Evolutionary conservation across 2,329 filamentous ascomycete genomes (phyloP).

Genomic region (Berkeleyomyces basicola): DNA sequence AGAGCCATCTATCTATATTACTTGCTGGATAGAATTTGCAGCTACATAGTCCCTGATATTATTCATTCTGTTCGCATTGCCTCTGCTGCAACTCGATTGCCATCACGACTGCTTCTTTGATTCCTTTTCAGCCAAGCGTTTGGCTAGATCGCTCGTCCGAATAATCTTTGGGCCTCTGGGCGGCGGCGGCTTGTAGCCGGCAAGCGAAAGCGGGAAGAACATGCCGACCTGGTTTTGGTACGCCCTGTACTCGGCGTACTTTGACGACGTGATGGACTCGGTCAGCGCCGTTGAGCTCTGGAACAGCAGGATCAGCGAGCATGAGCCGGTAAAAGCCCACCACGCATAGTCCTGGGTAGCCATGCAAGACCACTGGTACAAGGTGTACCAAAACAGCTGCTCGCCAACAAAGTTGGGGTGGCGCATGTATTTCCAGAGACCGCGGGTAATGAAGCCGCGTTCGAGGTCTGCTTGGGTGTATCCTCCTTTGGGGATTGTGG

Average conservation of each 20-base stretch:
- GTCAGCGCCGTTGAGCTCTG: conserved; percentile 81
- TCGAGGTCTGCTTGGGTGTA: conserved; percentile 64
- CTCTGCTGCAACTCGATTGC: neutral
- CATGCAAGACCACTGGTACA: conserved; percentile 81
- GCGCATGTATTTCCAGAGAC: conserved; percentile 73
- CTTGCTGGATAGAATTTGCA: no score
- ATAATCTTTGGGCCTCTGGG: conserved; percentile 28
- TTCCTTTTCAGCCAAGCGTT: conserved; percentile 17
- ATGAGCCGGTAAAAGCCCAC: conserved; percentile 59
- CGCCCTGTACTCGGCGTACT: conserved; percentile 74
- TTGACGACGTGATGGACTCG: conserved; percentile 59
- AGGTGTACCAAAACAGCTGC: conserved; percentile 71
- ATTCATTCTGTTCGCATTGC: neutral
- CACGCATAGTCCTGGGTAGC: conserved; percentile 54
- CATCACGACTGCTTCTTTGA: conserved; percentile 13
- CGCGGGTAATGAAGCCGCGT: conserved; percentile 70
- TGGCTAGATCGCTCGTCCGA: conserved; percentile 33
- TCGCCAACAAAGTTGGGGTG: conserved; percentile 94
- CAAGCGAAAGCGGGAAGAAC: conserved; percentile 51
- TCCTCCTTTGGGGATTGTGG: conserved; percentile 43
- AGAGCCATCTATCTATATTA: neutral
- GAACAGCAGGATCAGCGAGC: conserved; percentile 63
- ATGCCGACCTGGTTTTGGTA: conserved; percentile 73
- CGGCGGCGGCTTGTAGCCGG: conserved; percentile 27
- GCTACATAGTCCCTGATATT: neutral